Conservation (phyloP, 306 rosid species). For the Lagenaria siceraria region DNA sequence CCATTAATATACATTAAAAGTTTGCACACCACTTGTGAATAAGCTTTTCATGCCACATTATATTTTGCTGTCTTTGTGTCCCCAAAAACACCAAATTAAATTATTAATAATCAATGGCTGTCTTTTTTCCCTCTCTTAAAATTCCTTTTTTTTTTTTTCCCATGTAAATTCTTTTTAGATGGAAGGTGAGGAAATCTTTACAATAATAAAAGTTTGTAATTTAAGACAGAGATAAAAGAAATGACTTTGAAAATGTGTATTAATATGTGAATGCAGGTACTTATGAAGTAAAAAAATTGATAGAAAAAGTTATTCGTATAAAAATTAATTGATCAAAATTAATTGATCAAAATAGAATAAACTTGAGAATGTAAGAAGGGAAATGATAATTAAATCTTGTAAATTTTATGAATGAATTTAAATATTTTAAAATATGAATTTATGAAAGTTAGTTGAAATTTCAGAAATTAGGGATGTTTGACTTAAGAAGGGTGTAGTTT, state of each 20-base stretch:
- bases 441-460: too few relatives aligned
- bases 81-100: neutral
- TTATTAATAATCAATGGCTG: neutral
- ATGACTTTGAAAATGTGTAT: neutral
- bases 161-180: neutral
- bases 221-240: too few relatives aligned
- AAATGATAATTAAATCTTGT: neutral
- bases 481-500: neutral
- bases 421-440: too few relatives aligned
- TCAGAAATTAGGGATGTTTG: neutral
- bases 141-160: too few relatives aligned
- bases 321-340: too few relatives aligned
- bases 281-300: too few relatives aligned
- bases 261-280: too few relatives aligned
- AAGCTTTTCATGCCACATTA: neutral
- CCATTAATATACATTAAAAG: constrained; percentile 2
- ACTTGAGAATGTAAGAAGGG: too few relatives aligned
- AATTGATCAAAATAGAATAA: too few relatives aligned
- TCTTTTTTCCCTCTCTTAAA: neutral
- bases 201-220: neutral
- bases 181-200: neutral
- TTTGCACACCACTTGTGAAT: neutral
- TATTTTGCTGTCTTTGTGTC: constrained; percentile 2
- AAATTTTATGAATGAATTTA: too few relatives aligned
- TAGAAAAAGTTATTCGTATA: too few relatives aligned